Evolutionary conservation across 139 green algal species (phyloP), one percentile per base, ranked within the genome.

Genomic region (Chlamydomonas schloesseri): DNA sequence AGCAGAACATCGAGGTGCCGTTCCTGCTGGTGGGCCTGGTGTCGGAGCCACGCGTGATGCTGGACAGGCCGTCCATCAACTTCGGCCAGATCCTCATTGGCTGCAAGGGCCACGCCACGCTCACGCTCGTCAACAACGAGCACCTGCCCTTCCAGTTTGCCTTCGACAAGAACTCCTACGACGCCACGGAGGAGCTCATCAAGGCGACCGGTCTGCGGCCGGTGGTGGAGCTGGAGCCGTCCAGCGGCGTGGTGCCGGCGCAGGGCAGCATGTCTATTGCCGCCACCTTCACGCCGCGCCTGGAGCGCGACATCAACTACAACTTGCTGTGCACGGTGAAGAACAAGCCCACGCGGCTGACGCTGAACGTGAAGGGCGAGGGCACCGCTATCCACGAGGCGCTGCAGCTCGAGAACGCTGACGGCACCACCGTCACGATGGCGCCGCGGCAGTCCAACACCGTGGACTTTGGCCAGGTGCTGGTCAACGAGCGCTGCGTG

Each of bases 331-430:
- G 89, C 88, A 83, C 80, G 55, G 92, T 98, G n/a, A 87, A 89
- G 69, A 92, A 92, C 76, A 97, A 98, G 90, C 93, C 93, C 33
- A 94, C 65, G 17, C 84, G 74, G 46, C 87, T 97, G 73, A 90
- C 84, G 65, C 83, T 97, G 29, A 97, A 97, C 88, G 88, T 97
- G 64, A 91, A 97, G 88, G 95, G 95, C 78, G 95, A 97, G 84
- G 95, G 95, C 47, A 96, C 95, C 65, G 89, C 89, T 5, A 92
- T 97, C 68, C 92, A 94, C 72, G 89, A 95, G 36, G 58, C 67
- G 62, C 72, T 97, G 86, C 75, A 93, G 75, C 88, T 96, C 50
- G 94, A 97, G 87, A 58, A 82, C 28, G 65, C 89, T 20, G 90
- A 95, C 80, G 90, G 92, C 21, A 84, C 31, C 64, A 87, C 75